Base-by-base conservation (phyloP, 345 rosid species). In the Abelmoschus esculentus region DNA sequence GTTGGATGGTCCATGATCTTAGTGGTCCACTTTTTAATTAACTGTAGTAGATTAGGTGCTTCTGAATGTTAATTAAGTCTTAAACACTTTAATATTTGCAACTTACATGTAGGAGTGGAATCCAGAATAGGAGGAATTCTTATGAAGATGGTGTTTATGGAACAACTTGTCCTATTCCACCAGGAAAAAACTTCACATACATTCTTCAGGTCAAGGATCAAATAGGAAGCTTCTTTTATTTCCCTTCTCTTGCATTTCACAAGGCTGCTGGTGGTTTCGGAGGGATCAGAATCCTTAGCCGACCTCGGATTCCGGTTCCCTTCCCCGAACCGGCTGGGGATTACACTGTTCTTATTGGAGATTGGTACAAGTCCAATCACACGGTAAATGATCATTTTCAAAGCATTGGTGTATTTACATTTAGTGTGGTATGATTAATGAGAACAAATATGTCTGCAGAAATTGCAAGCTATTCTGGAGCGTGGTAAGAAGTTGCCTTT, bases 251-350 rank as follows among this genome's bases (percentile, higher is more conserved):
- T 12, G 88, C 72, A 6, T 86, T 89, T 83, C 95, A 89, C 83
- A 89, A 89, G 69, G 90, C 95, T 10, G 91, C 91, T 0, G 95
- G 95, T 6, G 95, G 83, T 29, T 89, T 86, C 32, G 95, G 95
- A 1, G 91, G 91, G 28, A 83, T 89, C 44, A 75, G 86, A 67
- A 86, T 89, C 78, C 89, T 86, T 3, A 89, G 95, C 75, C 81
- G 95, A 0, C 89, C 89, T 0, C 40, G 75, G 67, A 89, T 89
- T 64, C 95, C 95, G 0, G 95, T 89, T 47, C 95, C 95, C 3
- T 89, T 85, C 70, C 76, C 81, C 0, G 85, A 82, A 56, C 95
- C 95, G 1, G 81, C 78, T 0, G 88, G 84, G 0, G 95, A 89
- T 70, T 86, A 75, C 83, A 86, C 91, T 18, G 28, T 89, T 42